phyloP scores from a whole-genome alignment of 2,329 filamentous ascomycete genomes.

The Teratosphaeria pseudoeucalypti region DNA sequence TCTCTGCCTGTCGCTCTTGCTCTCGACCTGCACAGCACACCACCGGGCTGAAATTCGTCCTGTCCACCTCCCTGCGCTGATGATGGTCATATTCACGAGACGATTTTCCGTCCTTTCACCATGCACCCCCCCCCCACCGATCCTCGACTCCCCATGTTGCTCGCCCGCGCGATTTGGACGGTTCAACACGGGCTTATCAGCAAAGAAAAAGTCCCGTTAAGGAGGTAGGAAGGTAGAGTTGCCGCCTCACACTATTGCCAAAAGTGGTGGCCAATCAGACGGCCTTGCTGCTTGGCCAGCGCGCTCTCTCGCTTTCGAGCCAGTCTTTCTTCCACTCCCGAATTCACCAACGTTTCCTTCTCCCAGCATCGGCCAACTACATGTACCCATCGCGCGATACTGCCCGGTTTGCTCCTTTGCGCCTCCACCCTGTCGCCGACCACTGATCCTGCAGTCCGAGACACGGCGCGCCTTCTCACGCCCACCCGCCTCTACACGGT shows the following conservation, averaged over 20 bases:
- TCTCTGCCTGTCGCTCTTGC: neutral
- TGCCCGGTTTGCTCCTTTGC: neutral
- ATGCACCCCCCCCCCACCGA: neutral
- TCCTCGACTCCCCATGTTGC: neutral
- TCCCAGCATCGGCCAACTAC: neutral
- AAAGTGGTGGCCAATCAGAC: neutral
- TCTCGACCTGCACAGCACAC: neutral
- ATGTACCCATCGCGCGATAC: neutral
- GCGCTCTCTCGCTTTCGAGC: neutral
- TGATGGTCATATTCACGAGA: neutral
- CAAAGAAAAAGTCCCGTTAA: neutral
- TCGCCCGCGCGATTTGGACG: neutral
- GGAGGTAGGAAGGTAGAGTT: neutral
- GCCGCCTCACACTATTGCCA: neutral
- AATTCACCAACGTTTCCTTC: neutral
- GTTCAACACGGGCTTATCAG: neutral
- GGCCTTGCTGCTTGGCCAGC: neutral
- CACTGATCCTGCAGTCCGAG: neutral
- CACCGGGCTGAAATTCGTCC: neutral
- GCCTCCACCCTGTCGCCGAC: neutral
- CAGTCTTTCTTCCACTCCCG: neutral
- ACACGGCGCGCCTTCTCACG: neutral
- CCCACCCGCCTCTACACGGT: neutral
- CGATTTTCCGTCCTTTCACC: neutral
- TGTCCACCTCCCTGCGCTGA: neutral